Evolutionary conservation across 2,329 filamentous ascomycete genomes (phyloP).

Genomic region (Lachnellula hyalina): DNA sequence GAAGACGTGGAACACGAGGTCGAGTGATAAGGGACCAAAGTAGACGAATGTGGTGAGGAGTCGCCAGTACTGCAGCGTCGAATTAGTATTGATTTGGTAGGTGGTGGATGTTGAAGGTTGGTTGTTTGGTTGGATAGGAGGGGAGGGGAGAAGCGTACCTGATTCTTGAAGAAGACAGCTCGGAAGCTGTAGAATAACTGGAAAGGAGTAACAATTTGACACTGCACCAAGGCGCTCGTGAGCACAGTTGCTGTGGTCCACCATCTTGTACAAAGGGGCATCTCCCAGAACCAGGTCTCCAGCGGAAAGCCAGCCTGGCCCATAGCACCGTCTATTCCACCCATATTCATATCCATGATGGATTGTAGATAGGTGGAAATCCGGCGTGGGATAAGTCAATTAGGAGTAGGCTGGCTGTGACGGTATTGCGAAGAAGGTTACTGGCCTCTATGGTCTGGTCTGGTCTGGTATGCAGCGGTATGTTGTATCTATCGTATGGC

Average conservation of each 20-base stretch:
- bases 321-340: constrained; percentile 29
- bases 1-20: constrained; percentile 96
- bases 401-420: background rate
- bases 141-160: constrained; percentile 51
- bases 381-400: background rate
- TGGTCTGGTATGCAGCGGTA: too few relatives aligned
- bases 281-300: constrained; percentile 98
- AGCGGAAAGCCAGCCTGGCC: constrained; percentile 66
- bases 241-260: constrained; percentile 93
- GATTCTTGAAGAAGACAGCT: constrained; percentile 83
- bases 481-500: too few relatives aligned
- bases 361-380: background rate
- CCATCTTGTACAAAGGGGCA: constrained; percentile 92
- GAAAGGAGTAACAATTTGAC: constrained; percentile 84
- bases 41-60: constrained; percentile 96
- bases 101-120: background rate
- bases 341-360: constrained; percentile 34
- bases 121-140: background rate
- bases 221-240: constrained; percentile 86
- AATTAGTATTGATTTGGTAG: background rate
- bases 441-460: too few relatives aligned
- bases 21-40: constrained; percentile 89
- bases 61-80: constrained; percentile 73
- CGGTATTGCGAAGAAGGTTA: too few relatives aligned
- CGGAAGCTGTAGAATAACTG: constrained; percentile 97